These are phyloP conservation scores for Solanum paucissectum DNA, from an alignment of 257 asterid species.

Conservation along the genomic window DNA sequence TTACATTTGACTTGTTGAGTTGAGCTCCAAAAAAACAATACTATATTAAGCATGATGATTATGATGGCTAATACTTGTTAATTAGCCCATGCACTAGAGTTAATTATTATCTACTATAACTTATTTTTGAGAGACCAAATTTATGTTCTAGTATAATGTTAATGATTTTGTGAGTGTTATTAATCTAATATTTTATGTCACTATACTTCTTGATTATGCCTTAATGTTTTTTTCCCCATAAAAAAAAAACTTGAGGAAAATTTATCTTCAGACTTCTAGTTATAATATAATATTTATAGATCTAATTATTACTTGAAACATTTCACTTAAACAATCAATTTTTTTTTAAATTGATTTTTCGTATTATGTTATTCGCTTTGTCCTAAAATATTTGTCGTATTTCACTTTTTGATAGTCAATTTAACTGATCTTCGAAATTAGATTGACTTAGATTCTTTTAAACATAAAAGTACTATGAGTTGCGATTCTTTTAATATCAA, in stretches of 20 bases:
- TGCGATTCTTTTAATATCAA: neutral
- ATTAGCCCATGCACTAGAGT: neutral
- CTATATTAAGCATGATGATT: neutral
- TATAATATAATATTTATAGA: too few relatives aligned
- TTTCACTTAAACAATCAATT: too few relatives aligned
- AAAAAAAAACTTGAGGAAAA: neutral
- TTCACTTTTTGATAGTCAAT: neutral
- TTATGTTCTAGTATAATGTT: neutral
- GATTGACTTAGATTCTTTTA: neutral
- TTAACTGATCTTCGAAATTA: neutral
- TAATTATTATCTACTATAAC: neutral
- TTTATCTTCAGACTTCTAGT: neutral
- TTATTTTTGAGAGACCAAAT: neutral
- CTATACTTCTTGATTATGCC: neutral
- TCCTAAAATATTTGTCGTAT: neutral
- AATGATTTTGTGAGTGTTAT: neutral
- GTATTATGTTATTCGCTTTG: neutral
- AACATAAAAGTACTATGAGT: neutral
- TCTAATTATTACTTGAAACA: neutral
- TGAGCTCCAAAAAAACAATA: neutral
- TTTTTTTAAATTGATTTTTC: neutral
- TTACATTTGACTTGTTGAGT: neutral
- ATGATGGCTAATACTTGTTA: neutral
- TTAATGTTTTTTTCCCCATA: neutral
- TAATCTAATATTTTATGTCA: neutral